These are phyloP conservation scores for Ceratopteris richardii DNA, from an alignment of 75 land plant species.

Conservation along the genomic window DNA sequence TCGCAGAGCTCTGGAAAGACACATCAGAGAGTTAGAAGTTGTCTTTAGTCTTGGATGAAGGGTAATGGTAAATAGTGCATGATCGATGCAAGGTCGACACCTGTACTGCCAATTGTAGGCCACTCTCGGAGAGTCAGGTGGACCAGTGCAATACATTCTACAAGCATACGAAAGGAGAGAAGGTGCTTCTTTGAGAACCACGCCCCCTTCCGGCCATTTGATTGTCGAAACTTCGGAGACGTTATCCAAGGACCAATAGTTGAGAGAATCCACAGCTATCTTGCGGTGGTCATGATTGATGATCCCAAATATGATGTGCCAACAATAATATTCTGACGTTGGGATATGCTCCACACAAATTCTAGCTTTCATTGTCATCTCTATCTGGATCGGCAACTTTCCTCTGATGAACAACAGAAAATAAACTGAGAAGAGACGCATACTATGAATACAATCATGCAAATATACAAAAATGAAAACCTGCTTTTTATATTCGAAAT, in stretches of 20 bases:
- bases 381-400: slow-evolving; percentile 9
- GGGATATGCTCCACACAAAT: slow-evolving; percentile 3
- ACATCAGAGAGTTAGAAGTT: too few species aligned
- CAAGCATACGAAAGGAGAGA: slow-evolving; percentile 19
- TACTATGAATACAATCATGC: too few species aligned
- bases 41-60: too few species aligned
- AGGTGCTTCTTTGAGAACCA: slow-evolving; percentile 23
- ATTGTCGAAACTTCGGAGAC: slow-evolving; percentile 8
- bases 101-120: slow-evolving; percentile 25
- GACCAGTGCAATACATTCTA: slow-evolving; percentile 8
- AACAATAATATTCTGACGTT: slow-evolving; percentile 5
- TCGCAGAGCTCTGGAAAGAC: too few species aligned
- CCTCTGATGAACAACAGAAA: not conserved
- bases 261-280: slow-evolving; percentile 15
- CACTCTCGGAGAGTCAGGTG: slow-evolving; percentile 13
- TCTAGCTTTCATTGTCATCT: slow-evolving; percentile 18
- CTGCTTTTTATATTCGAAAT: too few species aligned
- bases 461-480: too few species aligned
- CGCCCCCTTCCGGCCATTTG: slow-evolving; percentile 14
- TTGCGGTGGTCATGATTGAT: slow-evolving; percentile 10
- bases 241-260: slow-evolving; percentile 14
- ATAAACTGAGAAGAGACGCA: too few species aligned
- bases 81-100: not conserved
- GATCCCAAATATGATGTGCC: slow-evolving; percentile 22
- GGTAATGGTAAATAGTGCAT: not conserved